Base-by-base conservation (phyloP, 23 red algal genomes). In the Gracilaria caudata region DNA sequence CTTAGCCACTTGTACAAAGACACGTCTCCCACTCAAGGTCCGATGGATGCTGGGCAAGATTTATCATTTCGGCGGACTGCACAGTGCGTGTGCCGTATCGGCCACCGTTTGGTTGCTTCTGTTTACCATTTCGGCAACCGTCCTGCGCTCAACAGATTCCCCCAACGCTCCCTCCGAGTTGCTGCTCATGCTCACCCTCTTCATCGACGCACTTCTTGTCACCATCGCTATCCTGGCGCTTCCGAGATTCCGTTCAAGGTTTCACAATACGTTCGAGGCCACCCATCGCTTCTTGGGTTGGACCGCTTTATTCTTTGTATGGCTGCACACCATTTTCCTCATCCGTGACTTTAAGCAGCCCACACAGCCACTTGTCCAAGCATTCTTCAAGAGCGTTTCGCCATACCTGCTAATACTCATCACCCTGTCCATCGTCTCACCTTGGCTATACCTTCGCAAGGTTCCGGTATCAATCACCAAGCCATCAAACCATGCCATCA, bases 21-120 rank as follows among this genome's bases (percentile, higher is more conserved):
- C 74, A 33, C 44, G 16, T 6, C 74, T 79, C 39, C 74, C 74
- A 38, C 44, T 79, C 28, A 35, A 34, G 28, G 30, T 56, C 44
- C 74, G 74, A 6, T 79, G 74, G 74, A 79, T 79, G 74, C n/a
- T 79, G 23, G 74, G 46, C 20, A 79, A 79, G 44, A 79, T 79
- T 20, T 79, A 79, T 29, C 74, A 79, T 30, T 79, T 79, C 28
- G 74, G 74, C 6, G 74, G 74, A 35, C 37, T 79, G 30, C 74
- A 79, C n/a, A 79, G 46, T 79, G 74, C 74, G 14, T 79, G 46
- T 57, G 74, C 74, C 28, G 46, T 79, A 17, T 79, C 74, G 1
- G 74, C 74, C 1, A 79, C 74, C 6, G 74, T 79, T 21, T 79
- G 74, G 74, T 36, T 79, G 4, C 4, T 79, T 21, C 74, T 79